Conservation (phyloP, 1,284 basidiomycete genomes). For the Ceratobasidium sp. region DNA sequence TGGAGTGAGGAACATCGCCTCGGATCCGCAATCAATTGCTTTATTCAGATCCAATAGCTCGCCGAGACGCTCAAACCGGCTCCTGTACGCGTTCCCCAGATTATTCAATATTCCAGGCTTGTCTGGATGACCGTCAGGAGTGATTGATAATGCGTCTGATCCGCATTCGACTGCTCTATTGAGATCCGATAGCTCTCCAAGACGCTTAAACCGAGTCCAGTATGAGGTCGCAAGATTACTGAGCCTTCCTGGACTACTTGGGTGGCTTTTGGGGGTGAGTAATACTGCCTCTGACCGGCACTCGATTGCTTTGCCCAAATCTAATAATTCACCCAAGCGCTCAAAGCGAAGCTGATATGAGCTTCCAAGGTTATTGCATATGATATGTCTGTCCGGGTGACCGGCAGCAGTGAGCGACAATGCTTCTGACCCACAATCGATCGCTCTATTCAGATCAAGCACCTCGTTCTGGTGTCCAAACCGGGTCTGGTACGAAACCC, state of each 20-base stretch:
- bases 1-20: background rate
- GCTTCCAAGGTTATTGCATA: too few species aligned
- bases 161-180: background rate
- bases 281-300: background rate
- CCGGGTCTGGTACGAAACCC: background rate
- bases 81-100: background rate
- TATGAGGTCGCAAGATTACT: background rate
- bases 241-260: background rate
- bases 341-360: background rate
- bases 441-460: too few species aligned
- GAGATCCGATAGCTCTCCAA: background rate
- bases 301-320: background rate
- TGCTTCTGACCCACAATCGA: too few species aligned
- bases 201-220: background rate
- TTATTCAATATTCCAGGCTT: background rate
- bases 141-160: background rate
- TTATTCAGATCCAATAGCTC: background rate
- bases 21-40: background rate
- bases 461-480: too few species aligned
- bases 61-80: background rate
- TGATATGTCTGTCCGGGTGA: too few species aligned
- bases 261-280: background rate
- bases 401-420: too few species aligned
- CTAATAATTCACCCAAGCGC: background rate
- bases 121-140: background rate